Conservation (phyloP, 139 green algal genomes). For the Picochlorum costavermella region DNA sequence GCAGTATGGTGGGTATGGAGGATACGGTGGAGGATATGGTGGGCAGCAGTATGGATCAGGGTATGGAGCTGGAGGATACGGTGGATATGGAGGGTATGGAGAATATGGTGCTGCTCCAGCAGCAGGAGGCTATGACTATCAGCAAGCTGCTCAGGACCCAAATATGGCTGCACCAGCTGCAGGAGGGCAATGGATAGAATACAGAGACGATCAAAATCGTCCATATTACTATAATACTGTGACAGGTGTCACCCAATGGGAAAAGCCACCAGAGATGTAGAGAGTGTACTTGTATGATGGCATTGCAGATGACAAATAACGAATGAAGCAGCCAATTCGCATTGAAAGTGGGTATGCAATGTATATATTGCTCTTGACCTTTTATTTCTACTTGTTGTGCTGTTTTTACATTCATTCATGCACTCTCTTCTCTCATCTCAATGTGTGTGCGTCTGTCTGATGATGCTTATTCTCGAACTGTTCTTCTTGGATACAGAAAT, state of each 20-base stretch:
- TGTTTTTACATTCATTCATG: too few relatives aligned
- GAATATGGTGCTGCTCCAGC: conserved; percentile 12
- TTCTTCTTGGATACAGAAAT: too few relatives aligned
- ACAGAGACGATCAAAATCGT: conserved; percentile 62
- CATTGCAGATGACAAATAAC: too few relatives aligned
- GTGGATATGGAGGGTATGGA: conserved; percentile 17
- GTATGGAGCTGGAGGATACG: not conserved
- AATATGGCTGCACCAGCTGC: not conserved
- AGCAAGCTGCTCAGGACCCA: not conserved
- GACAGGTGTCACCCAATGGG: conserved; percentile 83
- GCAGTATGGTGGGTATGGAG: conserved; percentile 1
- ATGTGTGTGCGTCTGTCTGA: too few relatives aligned
- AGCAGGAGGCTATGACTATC: conserved; percentile 14
- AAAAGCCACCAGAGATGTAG: conserved; percentile 71
- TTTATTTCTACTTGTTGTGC: too few relatives aligned
- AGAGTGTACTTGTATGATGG: not conserved
- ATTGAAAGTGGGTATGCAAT: too few relatives aligned
- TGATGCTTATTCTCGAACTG: too few relatives aligned
- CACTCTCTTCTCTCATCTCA: too few relatives aligned
- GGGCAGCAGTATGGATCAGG: not conserved
- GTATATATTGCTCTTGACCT: too few relatives aligned
- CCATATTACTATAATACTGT: conserved; percentile 89
- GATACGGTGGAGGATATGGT: not conserved
- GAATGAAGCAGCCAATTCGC: too few relatives aligned
- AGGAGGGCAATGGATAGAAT: conserved; percentile 46